Base-by-base conservation (phyloP, 208 protist species). In the Spongospora subterranea region DNA sequence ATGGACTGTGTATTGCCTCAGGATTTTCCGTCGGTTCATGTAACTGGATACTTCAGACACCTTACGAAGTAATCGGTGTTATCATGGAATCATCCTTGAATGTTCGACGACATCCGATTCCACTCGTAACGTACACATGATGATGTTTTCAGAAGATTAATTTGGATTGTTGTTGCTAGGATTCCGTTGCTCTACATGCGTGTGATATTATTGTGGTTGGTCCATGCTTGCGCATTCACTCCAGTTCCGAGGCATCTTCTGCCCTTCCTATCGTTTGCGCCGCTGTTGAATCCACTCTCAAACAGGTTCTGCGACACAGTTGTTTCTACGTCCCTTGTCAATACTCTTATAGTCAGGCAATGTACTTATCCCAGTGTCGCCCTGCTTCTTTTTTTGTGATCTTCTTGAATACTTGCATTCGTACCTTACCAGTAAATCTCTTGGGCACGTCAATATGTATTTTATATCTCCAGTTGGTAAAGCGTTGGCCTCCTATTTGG, bases 101-200 rank as follows among this genome's bases (percentile, higher is more conserved):
- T 60, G 6, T 29, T 60, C 50, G 50, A 60, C 50, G 50, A 60
- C 24, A 60, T 60, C 50, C 50, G 24, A 29, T 24, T 60, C 50
- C 24, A 60, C 6, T 60, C 13, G 50, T 60, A 60, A 29, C 6
- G 50, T 60, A 24, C 50, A 60, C 13, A 60, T 29, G 6, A 60
- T 60, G 50, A 60, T 60, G 50, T 6, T 60, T 60, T 60, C 50
- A 60, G n/a, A n/a, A n/a, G n/a, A n/a, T n/a, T n/a, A n/a, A n/a
- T n/a, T n/a, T n/a, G n/a, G n/a, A n/a, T n/a, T n/a, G n/a, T n/a
- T n/a, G n/a, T n/a, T n/a, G n/a, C n/a, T n/a, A n/a, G 50, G 50
- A 60, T 60, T 60, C 50, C 13, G 6, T 24, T 60, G 50, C 50
- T 60, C 6, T 60, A 60, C 24, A 24, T 6, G 6, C 50, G 13